Conservation (phyloP, 257 asterid genomes). For the Nicotiana attenuata region DNA sequence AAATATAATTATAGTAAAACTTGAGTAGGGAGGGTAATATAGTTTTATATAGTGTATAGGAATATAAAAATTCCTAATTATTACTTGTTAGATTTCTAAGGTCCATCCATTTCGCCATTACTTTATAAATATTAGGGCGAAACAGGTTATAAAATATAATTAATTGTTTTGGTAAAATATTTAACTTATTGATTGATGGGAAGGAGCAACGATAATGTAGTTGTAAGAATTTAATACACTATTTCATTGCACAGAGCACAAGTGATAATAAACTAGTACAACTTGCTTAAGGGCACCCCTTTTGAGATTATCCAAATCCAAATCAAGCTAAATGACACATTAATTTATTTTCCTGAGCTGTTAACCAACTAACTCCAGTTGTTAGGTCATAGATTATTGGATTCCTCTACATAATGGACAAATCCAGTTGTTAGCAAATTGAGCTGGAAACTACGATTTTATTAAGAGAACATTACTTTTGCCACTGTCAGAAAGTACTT, state of each 20-base stretch:
- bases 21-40: too few relatives aligned
- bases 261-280: constrained; percentile 2
- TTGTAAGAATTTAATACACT: neutral
- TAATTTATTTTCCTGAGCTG: neutral
- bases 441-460: neutral
- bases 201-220: neutral
- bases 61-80: too few relatives aligned
- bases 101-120: too few relatives aligned
- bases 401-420: constrained; percentile 12
- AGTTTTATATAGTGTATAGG: too few relatives aligned
- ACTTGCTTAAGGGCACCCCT: neutral
- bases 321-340: constrained; percentile 3
- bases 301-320: constrained; percentile 14
- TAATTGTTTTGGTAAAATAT: neutral
- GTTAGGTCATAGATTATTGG: constrained; percentile 3
- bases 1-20: too few relatives aligned
- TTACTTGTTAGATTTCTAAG: too few relatives aligned
- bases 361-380: constrained; percentile 11
- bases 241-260: constrained; percentile 17
- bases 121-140: neutral
- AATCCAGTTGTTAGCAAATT: neutral
- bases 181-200: neutral
- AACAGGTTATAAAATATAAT: neutral
- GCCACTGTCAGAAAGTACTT: too few relatives aligned
- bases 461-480: too few relatives aligned